Evolutionary conservation across 1,284 basidiomycete genomes (phyloP).

Genomic region (Leccinum cinnamomeum): DNA sequence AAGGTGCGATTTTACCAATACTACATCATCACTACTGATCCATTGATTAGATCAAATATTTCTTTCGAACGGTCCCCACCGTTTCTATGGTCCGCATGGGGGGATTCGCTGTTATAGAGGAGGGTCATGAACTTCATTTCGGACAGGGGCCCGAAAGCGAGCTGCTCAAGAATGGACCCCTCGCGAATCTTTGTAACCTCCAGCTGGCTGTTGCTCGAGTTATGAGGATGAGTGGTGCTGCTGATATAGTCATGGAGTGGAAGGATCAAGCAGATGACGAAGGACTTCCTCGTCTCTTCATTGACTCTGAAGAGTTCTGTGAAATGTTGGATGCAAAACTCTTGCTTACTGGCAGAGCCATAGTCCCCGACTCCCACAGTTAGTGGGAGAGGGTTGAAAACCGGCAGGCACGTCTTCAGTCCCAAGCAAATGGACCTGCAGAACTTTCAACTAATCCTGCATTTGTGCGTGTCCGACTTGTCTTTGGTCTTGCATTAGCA

Average conservation of each 20-base stretch:
- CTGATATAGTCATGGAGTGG: constrained; percentile 2
- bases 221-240: neutral
- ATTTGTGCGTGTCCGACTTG: no score
- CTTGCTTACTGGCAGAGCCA: neutral
- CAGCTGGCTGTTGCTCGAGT: neutral
- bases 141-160: neutral
- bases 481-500: no score
- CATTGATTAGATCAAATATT: neutral
- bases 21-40: neutral
- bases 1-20: neutral
- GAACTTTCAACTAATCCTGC: no score
- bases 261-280: constrained; percentile 6
- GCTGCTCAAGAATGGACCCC: neutral
- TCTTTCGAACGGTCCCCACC: neutral
- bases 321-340: constrained; percentile 10
- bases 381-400: no score
- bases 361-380: no score
- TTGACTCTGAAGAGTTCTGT: constrained; percentile 5
- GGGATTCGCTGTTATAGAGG: neutral
- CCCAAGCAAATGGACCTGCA: no score
- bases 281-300: constrained; percentile 2
- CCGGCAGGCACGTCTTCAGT: no score
- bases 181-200: neutral
- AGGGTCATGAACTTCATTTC: neutral
- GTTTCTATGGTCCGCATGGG: neutral